Conservation (phyloP, 345 rosid genomes). For the Murraya koenigii region DNA sequence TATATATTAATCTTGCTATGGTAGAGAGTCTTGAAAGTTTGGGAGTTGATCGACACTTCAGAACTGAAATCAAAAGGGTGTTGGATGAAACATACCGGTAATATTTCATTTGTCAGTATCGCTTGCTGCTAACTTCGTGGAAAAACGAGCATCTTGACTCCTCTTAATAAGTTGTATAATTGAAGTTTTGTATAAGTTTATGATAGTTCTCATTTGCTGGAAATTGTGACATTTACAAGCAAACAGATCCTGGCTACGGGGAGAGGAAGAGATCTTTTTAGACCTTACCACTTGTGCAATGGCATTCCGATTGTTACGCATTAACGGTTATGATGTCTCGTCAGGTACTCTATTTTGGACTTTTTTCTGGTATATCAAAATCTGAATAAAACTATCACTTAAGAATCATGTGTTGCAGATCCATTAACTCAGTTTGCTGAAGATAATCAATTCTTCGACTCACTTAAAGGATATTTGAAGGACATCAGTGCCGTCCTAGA, state of each 20-base stretch:
- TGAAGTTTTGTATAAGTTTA: background rate
- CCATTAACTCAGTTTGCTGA: slow-evolving; percentile 42
- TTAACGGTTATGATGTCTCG: slow-evolving; percentile 67
- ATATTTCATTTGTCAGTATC: background rate
- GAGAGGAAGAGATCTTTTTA: slow-evolving; percentile 63
- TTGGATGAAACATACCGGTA: slow-evolving; percentile 74
- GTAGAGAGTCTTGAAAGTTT: slow-evolving; percentile 62
- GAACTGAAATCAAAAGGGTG: slow-evolving; percentile 43
- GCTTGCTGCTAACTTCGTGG: background rate
- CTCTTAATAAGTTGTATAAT: background rate
- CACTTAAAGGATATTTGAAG: slow-evolving; percentile 57
- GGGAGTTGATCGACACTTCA: slow-evolving; percentile 67
- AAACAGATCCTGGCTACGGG: slow-evolving; percentile 73
- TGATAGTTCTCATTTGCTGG: background rate
- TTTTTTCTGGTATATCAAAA: background rate
- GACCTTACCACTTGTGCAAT: slow-evolving; percentile 60
- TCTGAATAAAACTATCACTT: background rate
- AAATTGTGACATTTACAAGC: slow-evolving; percentile 23
- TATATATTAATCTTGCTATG: slow-evolving; percentile 52
- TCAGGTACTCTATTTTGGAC: slow-evolving; percentile 42
- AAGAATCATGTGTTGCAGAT: slow-evolving; percentile 44
- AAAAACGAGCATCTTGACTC: background rate
- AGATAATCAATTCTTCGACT: slow-evolving; percentile 48
- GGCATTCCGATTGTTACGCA: slow-evolving; percentile 73
- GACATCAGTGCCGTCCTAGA: slow-evolving; percentile 55